Percentiles rank a stretch among this genome's conserved stretches.
These are phyloP conservation scores for Salix exigua DNA, from an alignment of 345 rosid genomes.

Conservation along the genomic window DNA sequence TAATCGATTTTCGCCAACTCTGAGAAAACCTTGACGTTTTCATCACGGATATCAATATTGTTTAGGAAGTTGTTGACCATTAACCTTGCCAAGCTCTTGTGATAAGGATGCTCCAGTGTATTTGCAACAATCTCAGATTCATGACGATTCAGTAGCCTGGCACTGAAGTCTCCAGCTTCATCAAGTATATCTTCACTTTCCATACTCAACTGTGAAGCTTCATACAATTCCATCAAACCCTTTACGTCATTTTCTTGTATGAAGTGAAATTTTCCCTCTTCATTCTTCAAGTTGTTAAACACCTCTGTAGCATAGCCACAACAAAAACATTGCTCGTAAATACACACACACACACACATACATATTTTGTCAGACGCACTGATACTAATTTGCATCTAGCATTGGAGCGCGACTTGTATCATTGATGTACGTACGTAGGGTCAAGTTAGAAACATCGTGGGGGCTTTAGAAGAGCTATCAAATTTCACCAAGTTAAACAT, in stretches of 20 bases:
- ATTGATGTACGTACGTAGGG: too few relatives aligned
- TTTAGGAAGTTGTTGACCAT: constrained; percentile 19
- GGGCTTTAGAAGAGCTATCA: too few relatives aligned
- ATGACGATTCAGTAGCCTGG: constrained; percentile 19
- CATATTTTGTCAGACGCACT: too few relatives aligned
- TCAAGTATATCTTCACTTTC: constrained; percentile 50
- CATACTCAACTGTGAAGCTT: constrained; percentile 50
- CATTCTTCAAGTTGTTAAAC: constrained; percentile 28
- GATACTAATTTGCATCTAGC: too few relatives aligned
- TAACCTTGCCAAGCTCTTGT: constrained; percentile 37
- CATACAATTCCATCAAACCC: constrained; percentile 40
- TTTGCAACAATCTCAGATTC: constrained; percentile 17
- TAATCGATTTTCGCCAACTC: constrained; percentile 37
- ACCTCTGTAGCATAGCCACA: constrained; percentile 19
- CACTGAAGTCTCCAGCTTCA: constrained; percentile 25
- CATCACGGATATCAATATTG: constrained; percentile 8
- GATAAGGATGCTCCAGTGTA: constrained; percentile 35
- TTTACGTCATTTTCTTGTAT: constrained; percentile 18
- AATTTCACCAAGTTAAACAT: too few relatives aligned
- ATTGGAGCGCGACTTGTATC: too few relatives aligned
- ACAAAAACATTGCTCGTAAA: too few relatives aligned
- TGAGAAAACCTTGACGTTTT: constrained; percentile 31
- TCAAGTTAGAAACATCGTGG: too few relatives aligned
- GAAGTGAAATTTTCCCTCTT: constrained; percentile 19
- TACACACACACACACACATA: too few relatives aligned